A percentile compares a stretch with the other conserved stretches of the same genome.
Conservation (phyloP, 306 rosid genomes). For the Quercus bicolor region DNA sequence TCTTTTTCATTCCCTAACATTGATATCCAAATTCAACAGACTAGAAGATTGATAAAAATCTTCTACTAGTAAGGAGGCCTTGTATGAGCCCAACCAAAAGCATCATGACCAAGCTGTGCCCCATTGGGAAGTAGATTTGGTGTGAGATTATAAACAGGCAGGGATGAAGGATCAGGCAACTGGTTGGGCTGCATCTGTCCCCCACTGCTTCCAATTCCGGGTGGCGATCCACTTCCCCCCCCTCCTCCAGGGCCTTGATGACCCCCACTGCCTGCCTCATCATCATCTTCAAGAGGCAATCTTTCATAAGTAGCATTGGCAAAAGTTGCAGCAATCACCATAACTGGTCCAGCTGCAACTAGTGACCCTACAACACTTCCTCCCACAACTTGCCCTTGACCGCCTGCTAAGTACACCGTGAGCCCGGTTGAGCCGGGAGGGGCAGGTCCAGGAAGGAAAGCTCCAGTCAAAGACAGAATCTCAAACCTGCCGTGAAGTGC, state of each 20-base stretch:
- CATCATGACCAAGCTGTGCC: conserved; percentile 64
- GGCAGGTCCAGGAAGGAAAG: conserved; percentile 84
- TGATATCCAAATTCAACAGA: conserved; percentile 17
- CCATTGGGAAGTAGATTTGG: conserved; percentile 65
- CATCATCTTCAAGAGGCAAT: conserved; percentile 83
- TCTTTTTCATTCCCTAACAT: conserved; percentile 20
- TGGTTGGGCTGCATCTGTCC: conserved; percentile 37
- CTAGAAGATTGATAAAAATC: conserved; percentile 9
- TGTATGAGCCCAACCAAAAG: conserved; percentile 74
- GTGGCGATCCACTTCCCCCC: conserved; percentile 39
- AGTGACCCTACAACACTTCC: conserved; percentile 90
- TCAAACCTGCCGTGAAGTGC: conserved; percentile 93
- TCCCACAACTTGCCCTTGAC: conserved; percentile 87
- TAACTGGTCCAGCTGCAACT: conserved; percentile 87
- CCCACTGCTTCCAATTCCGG: conserved; percentile 46
- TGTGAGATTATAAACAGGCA: conserved; percentile 59
- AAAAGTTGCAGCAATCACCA: conserved; percentile 91
- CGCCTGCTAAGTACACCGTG: conserved; percentile 81
- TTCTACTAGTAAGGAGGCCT: conserved; percentile 49
- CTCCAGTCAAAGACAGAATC: conserved; percentile 75
- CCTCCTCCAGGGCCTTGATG: conserved; percentile 38
- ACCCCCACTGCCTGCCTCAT: conserved; percentile 43
- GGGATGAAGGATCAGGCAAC: conserved; percentile 61
- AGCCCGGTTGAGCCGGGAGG: conserved; percentile 86
- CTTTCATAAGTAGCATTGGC: conserved; percentile 92